Base-by-base conservation (phyloP, 495 filamentous ascomycete species). In the Penicillium coffeae region DNA sequence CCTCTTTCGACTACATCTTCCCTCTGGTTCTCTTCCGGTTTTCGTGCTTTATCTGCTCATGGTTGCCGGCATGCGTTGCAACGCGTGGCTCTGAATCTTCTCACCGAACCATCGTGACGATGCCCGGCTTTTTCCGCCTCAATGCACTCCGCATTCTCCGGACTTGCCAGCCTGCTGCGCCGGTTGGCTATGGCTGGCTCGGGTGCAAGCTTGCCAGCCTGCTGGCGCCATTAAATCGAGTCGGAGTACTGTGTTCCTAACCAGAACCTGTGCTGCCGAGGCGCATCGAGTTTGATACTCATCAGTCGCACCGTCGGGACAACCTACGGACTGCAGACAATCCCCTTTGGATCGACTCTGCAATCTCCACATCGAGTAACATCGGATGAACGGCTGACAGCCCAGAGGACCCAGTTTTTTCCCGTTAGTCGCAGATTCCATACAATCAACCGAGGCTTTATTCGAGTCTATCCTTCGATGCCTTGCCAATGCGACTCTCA, bases 371-470 rank as follows among this genome's bases (percentile, higher is more conserved):
- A 25, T 35, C 27, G 45, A 44, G 50, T 60, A 54, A 60, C 57
- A 53, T 60, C 57, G 54, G 45, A 56, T 53, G 53, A 59, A 56
- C 47, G 56, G 54, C 35, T 21, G 13, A 20, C 30, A 21, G 36
- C 21, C 37, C 21, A 18, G 8, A 13, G 36, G 59, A 59, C 59
- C 59, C 59, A 56, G 38, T 62, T 62, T 62, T 59, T 39, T 38
- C 37, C 32, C 25, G 21, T 42, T 54, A 52, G 47, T 54, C 41
- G 41, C 48, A 40, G 35, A 33, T 22, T 37, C 41, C 25, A 36
- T 44, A 19, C 1, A 27, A 16, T 9, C 36, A 45, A 37, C 54
- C 54, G 48, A 62, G 58, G 58, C 52, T 48, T 45, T 25, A 46
- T 38, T 48, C 40, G 21, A 48, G 41, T 37, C 30, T 27, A 49